Evolutionary conservation across 495 filamentous ascomycete species (phyloP).

Genomic region (Annulohypoxylon bovei): DNA sequence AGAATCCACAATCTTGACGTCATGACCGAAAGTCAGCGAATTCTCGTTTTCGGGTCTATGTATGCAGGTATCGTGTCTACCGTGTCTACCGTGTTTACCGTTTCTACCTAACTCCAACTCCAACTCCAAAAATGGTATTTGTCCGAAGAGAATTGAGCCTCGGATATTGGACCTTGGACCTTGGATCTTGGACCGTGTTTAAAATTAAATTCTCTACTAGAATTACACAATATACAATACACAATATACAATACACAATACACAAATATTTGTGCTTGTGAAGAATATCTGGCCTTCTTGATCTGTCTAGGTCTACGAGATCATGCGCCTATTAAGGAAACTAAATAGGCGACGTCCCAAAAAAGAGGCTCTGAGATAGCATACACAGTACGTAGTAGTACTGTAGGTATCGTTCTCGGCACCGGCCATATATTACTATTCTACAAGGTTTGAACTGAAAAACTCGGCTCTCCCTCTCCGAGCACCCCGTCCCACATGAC

Average conservation of each 20-base stretch:
- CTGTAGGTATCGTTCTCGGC: constrained; percentile 26
- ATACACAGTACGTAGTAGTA: neutral
- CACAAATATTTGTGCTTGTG: neutral
- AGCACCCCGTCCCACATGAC: constrained; percentile 18
- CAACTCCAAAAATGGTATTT: neutral
- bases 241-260: too few species aligned
- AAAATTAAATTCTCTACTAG: neutral
- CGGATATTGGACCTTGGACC: neutral
- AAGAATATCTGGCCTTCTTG: neutral
- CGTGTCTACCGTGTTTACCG: neutral
- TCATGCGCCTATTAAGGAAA: constrained; percentile 5
- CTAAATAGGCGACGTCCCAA: neutral
- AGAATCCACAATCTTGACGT: constrained; percentile 38
- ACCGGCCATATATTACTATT: constrained; percentile 7
- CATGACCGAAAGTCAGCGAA: constrained; percentile 22
- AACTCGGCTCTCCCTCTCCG: constrained; percentile 12
- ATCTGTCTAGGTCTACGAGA: neutral
- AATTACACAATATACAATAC: too few species aligned
- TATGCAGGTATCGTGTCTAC: neutral
- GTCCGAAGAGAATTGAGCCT: neutral
- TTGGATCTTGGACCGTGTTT: neutral
- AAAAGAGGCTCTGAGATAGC: constrained; percentile 2
- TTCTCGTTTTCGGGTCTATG: constrained; percentile 5
- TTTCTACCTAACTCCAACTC: neutral
- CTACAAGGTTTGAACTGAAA: constrained; percentile 14